Conservation (phyloP, 2,329 filamentous ascomycete species). For the Diaporthe ilicicola region DNA sequence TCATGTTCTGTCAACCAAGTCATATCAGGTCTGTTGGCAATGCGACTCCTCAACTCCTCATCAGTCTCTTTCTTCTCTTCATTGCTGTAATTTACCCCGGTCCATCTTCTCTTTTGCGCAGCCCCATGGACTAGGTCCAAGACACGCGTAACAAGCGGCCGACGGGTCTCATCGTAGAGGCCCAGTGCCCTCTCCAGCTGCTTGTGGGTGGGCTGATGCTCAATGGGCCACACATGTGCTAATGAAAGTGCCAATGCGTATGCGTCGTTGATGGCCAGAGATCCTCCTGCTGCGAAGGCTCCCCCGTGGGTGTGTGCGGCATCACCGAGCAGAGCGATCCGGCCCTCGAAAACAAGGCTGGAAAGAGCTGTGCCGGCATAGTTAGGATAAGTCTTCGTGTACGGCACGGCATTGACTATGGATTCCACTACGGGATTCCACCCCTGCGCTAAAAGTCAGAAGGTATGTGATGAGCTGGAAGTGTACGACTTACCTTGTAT, state of each 20-base stretch:
- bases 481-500: slow-evolving; percentile 33
- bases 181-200: slow-evolving; percentile 33
- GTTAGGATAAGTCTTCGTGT: slow-evolving; percentile 46
- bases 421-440: slow-evolving; percentile 46
- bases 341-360: slow-evolving; percentile 41
- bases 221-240: slow-evolving; percentile 18
- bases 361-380: slow-evolving; percentile 41
- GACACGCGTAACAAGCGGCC: slow-evolving; percentile 45
- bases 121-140: slow-evolving; percentile 43
- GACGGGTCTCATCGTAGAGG: slow-evolving; percentile 45
- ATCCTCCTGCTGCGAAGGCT: slow-evolving; percentile 48
- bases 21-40: slow-evolving; percentile 46
- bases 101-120: slow-evolving; percentile 24
- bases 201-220: not conserved
- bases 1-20: slow-evolving; percentile 58
- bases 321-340: slow-evolving; percentile 46
- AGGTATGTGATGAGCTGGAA: not conserved
- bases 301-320: slow-evolving; percentile 50
- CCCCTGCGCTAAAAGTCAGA: slow-evolving; percentile 34
- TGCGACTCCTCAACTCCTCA: slow-evolving; percentile 45
- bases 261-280: slow-evolving; percentile 49
- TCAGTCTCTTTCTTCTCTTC: slow-evolving; percentile 43
- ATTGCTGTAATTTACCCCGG: not conserved
- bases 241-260: slow-evolving; percentile 42
- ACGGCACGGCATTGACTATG: slow-evolving; percentile 43